Evolutionary conservation across 305 asterid genomes (phyloP), one percentile per base, ranked within the genome.

Genomic region (Striga hermonthica): DNA sequence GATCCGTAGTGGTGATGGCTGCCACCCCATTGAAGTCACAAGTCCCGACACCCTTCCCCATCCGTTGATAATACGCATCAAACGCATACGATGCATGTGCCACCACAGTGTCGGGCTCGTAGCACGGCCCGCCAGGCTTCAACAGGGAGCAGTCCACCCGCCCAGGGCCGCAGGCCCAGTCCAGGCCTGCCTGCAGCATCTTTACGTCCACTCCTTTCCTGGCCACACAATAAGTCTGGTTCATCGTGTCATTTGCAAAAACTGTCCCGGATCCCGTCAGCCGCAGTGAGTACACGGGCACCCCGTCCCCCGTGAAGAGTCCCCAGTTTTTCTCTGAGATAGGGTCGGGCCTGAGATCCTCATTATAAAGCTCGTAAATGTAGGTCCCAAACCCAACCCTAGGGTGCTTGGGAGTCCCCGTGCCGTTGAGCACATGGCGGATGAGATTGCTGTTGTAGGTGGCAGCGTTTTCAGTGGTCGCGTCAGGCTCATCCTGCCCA

Each of bases 91-190:
- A 83, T 4, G 97, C 91, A 11, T 90, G 97, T 2, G 91, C 87
- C 37, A 80, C 65, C 65, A 90, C 88, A 0, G 62, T 73, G 60
- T 90, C 95, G 0, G 97, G 97, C 4, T 90, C 95, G 49, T 90
- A 90, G 83, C 97, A 90, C 2, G 82, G 78, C 64, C 80, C 86
- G 11, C 97, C 97, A 72, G 85, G 94, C 77, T 72, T 44, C 80
- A 87, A 53, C 0, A 82, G 64, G 0, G 94, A 79, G 48, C 95
- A 90, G 57, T 90, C 88, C 57, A 90, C 97, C 74, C 84, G 86
- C 5, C 96, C 97, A 0, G 92, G 81, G 14, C 97, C 97, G 50
- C 97, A 90, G 1, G 97, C 97, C 97, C 97, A 90, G 71, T 90
- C 97, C 74, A 90, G 74, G 13, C 88, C 97, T 57, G 97, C 97